Conservation (phyloP, 495 filamentous ascomycete species). For the Neohortaea acidophila region DNA sequence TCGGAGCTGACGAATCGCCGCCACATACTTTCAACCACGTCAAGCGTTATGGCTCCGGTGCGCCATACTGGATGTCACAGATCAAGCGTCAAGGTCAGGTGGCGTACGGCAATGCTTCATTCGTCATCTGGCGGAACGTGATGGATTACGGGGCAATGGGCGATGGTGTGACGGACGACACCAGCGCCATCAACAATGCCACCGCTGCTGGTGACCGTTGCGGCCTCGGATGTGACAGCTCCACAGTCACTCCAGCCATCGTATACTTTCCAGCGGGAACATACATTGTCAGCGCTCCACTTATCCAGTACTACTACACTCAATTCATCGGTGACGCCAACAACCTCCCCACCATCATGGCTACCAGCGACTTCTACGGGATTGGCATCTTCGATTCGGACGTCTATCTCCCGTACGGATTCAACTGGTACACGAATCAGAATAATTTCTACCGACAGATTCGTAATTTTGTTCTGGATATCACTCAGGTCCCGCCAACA, state of each 20-base stretch:
- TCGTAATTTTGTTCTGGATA: constrained; percentile 31
- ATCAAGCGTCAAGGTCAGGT: constrained; percentile 19
- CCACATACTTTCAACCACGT: constrained; percentile 5
- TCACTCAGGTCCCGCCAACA: constrained; percentile 17
- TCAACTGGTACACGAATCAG: constrained; percentile 22
- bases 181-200: constrained; percentile 74
- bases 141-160: constrained; percentile 43
- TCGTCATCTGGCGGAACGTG: constrained; percentile 78
- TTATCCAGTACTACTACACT: constrained; percentile 28
- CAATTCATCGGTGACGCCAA: constrained; percentile 29
- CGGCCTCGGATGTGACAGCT: constrained; percentile 60
- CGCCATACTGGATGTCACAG: constrained; percentile 12
- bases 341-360: constrained; percentile 27
- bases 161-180: constrained; percentile 72
- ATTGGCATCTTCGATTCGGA: constrained; percentile 27
- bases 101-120: constrained; percentile 28
- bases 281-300: constrained; percentile 19
- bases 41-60: constrained; percentile 12
- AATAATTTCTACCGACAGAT: constrained; percentile 33
- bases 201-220: constrained; percentile 66
- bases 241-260: constrained; percentile 44
- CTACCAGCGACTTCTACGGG: constrained; percentile 22
- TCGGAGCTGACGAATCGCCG: constrained; percentile 2
- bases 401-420: constrained; percentile 26
- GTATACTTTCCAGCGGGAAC: constrained; percentile 27